Base-by-base conservation (phyloP, 2,329 filamentous ascomycete genomes). In the Chaetomiaceae sp. region DNA sequence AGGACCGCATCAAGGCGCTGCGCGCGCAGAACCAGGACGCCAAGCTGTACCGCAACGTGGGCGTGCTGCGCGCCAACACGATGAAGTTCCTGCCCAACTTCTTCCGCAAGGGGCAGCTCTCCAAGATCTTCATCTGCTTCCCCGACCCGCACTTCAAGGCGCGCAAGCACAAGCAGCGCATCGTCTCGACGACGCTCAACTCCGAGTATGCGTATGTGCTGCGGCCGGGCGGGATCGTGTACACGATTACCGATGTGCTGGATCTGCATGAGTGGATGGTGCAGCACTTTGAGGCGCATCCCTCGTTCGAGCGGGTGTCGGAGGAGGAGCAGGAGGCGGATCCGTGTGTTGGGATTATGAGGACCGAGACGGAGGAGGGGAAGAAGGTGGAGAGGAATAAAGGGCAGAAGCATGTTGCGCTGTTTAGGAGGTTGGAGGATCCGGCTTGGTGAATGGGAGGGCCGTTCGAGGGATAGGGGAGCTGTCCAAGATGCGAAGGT, bases 11-110 rank as follows among this genome's bases (percentile, higher is more conserved):
- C 68, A 82, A 83, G 61, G 92, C 91, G 4, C 78, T 97, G 17
- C 84, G 94, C 4, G 74, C 76, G 12, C 85, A 91, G 65, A 79
- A 82, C 59, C 65, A 73, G 6, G 73, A 75, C 6, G 67, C 68
- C 25, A 70, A 72, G 47, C 70, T 75, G 43, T 97, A 90, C 69
- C 87, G 95, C 66, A 99, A 99, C 69, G 86, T 92, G 50, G 85
- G 88, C 31, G 95, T 90, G 67, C 76, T 99, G 44, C 86, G 94
- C 58, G 89, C 89, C 61, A 99, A 99, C 74, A 89, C 90, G 5
- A 99, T 99, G 94, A 99, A 99, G 70, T 99, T 97, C 71, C 77
- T 99, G n/a, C 92, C 95, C 58, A 97, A 99, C 68, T 96, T 96
- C 77, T 97, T 99, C 77, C 75, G 73, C 51, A 88, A 85, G 65